Conservation (phyloP, 2,329 filamentous ascomycete genomes). For the Clonostachys rosea region DNA sequence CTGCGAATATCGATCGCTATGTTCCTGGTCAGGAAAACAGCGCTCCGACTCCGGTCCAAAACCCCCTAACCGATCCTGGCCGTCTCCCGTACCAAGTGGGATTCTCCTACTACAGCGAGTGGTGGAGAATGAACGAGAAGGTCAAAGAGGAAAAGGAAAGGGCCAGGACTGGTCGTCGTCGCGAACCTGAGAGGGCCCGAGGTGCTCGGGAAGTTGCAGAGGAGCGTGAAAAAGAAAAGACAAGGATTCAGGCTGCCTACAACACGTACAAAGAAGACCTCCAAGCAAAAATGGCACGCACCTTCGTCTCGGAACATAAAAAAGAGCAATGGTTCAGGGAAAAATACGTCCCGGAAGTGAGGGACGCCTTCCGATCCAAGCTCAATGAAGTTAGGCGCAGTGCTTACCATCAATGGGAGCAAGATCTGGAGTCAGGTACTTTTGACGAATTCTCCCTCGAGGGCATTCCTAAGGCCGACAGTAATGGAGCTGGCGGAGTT, state of each 20-base stretch:
- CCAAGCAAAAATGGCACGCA: conserved; percentile 75
- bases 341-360: conserved; percentile 80
- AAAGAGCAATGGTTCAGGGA: conserved; percentile 98
- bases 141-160: conserved; percentile 80
- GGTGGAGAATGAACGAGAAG: conserved; percentile 79
- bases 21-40: conserved; percentile 66
- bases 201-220: conserved; percentile 63
- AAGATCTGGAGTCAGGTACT: conserved; percentile 75
- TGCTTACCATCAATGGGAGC: conserved; percentile 82
- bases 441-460: conserved; percentile 96
- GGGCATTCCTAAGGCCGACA: conserved; percentile 89
- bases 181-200: conserved; percentile 58
- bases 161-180: conserved; percentile 62
- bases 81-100: conserved; percentile 75
- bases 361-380: conserved; percentile 68
- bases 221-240: conserved; percentile 74
- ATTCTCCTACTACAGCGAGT: conserved; percentile 82
- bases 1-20: conserved; percentile 78
- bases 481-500: conserved; percentile 75
- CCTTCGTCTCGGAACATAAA: conserved; percentile 89
- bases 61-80: conserved; percentile 69
- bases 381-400: conserved; percentile 76
- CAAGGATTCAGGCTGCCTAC: conserved; percentile 68
- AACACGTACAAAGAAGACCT: conserved; percentile 65
- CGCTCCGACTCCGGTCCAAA: conserved; percentile 42